A percentile compares a stretch with the other conserved stretches of the same genome.
phyloP scores from a whole-genome alignment of 345 rosid genomes.

The Erysimum cheiranthoides region DNA sequence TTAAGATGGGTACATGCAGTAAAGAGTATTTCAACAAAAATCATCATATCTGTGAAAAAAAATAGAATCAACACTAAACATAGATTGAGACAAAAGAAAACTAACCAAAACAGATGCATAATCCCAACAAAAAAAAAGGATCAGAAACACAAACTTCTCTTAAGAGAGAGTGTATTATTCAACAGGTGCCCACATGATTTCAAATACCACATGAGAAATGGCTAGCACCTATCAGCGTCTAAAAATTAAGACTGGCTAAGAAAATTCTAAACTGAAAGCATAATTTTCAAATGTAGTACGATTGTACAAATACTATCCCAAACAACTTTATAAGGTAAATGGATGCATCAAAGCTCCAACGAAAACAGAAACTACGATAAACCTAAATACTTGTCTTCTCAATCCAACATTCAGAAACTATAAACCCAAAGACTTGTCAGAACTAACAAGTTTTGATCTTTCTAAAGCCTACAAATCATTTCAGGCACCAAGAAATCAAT shows the following conservation, averaged over 20 bases:
- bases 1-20: constrained; percentile 24
- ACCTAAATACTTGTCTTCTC: neutral
- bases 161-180: neutral
- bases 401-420: constrained; percentile 12
- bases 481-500: neutral
- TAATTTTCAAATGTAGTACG: neutral
- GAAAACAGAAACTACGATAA: neutral
- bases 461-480: constrained; percentile 18
- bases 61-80: neutral
- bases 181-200: neutral
- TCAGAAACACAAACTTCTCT: constrained; percentile 1
- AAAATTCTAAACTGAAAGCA: neutral
- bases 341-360: constrained; percentile 3
- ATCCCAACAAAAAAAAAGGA: constrained; percentile 12
- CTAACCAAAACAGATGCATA: constrained; percentile 7
- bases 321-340: constrained; percentile 4
- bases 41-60: neutral
- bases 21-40: neutral
- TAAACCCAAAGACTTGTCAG: constrained; percentile 4
- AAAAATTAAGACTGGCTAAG: neutral
- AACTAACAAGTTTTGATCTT: constrained; percentile 16
- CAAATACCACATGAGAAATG: neutral
- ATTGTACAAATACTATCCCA: neutral
- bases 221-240: neutral
- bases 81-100: neutral